Conservation (phyloP, 78 protist species). For the Dictyostelium intermedium region DNA sequence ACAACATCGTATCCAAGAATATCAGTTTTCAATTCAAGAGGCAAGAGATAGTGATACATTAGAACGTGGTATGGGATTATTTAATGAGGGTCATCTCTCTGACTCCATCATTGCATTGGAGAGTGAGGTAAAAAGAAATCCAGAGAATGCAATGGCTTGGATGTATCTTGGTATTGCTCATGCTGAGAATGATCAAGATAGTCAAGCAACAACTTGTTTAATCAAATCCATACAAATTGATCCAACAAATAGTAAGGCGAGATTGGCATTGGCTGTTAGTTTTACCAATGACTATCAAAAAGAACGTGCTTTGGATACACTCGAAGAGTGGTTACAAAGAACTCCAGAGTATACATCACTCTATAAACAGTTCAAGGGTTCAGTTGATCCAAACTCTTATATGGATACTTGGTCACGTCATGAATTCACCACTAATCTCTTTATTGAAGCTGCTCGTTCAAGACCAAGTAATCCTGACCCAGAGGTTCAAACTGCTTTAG, state of each 20-base stretch:
- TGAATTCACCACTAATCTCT: conserved; percentile 5
- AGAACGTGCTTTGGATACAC: conserved; percentile 83
- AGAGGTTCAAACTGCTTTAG: conserved; percentile 90
- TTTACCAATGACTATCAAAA: conserved; percentile 65
- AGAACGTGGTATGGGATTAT: conserved; percentile 80
- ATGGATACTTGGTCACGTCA: conserved; percentile 62
- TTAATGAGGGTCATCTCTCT: conserved; percentile 48
- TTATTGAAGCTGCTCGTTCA: conserved; percentile 83
- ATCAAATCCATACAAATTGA: conserved; percentile 65
- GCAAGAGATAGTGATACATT: conserved; percentile 35
- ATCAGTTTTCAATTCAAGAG: conserved; percentile 52
- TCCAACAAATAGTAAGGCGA: conserved; percentile 78
- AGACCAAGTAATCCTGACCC: conserved; percentile 81
- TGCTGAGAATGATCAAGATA: conserved; percentile 92
- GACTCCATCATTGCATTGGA: conserved; percentile 88
- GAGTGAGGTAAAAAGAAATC: conserved; percentile 78
- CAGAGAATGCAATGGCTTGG: conserved; percentile 87
- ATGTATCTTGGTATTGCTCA: conserved; percentile 88
- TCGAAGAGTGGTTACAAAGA: conserved; percentile 80
- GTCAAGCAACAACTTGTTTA: conserved; percentile 85
- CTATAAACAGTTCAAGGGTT: not conserved
- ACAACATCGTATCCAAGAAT: conserved; percentile 7
- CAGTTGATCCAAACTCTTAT: not conserved
- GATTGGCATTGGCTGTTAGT: conserved; percentile 60
- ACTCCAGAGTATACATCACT: conserved; percentile 45